Percentiles rank a stretch among this genome's conserved stretches.
Evolutionary conservation across 495 filamentous ascomycete genomes (phyloP).

Genomic region (Cladorrhinum samala): DNA sequence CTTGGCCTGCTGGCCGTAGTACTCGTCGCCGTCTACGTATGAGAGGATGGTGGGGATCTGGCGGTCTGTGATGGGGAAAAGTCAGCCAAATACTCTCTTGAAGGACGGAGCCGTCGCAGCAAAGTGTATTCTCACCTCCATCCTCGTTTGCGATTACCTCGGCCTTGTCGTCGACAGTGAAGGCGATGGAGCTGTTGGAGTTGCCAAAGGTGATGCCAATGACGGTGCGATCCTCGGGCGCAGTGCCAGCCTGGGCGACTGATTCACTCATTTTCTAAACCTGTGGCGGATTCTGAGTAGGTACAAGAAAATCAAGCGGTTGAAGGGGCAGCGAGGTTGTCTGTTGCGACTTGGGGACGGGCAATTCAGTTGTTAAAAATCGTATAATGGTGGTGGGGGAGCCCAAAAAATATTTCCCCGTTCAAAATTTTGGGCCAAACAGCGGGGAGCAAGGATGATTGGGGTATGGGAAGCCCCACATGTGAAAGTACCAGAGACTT

Average conservation of each 20-base stretch:
- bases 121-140: conserved; percentile 83
- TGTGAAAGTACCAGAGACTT: background rate
- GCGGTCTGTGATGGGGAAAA: conserved; percentile 55
- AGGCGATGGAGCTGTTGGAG: conserved; percentile 93
- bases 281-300: background rate
- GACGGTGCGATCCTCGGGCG: conserved; percentile 59
- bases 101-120: too few species aligned
- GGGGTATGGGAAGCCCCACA: background rate
- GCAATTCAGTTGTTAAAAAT: conserved; percentile 11
- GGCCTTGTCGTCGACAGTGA: conserved; percentile 83
- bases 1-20: conserved; percentile 94
- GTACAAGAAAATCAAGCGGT: background rate
- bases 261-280: conserved; percentile 30
- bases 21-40: conserved; percentile 92
- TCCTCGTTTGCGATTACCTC: conserved; percentile 99
- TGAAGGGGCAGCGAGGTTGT: conserved; percentile 1
- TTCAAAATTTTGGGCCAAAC: conserved; percentile 11
- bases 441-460: background rate
- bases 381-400: conserved; percentile 11
- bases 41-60: conserved; percentile 94
- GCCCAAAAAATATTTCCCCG: conserved; percentile 14
- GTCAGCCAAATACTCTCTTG: too few species aligned
- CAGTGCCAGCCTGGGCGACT: conserved; percentile 31
- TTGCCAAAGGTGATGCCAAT: conserved; percentile 99
- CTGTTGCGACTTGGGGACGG: conserved; percentile 1